These are phyloP conservation scores for Boletus vermiculosoides DNA, from an alignment of 768 basidiomycete genomes.

Conservation along the genomic window DNA sequence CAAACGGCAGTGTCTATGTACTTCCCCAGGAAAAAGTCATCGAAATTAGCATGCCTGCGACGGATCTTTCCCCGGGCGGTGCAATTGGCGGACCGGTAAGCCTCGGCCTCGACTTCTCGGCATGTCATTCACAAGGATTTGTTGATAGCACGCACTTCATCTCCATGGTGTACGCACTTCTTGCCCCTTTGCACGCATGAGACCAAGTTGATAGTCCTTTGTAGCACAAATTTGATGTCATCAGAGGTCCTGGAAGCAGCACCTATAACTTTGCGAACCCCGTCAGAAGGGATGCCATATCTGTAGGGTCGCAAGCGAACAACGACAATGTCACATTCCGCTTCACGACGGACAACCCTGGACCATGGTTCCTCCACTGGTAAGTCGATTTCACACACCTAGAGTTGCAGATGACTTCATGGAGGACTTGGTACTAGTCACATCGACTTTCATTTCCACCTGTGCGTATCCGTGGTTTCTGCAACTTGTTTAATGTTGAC, in stretches of 20 bases:
- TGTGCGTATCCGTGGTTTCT: conserved; percentile 11
- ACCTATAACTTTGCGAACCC: conserved; percentile 50
- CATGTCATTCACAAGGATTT: no score
- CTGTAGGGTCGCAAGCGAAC: conserved; percentile 25
- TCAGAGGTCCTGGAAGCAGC: conserved; percentile 38
- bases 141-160: no score
- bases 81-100: conserved; percentile 16
- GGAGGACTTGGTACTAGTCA: conserved; percentile 13
- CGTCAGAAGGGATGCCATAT: conserved; percentile 49
- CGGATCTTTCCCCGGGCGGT: conserved; percentile 2
- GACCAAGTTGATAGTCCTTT: neutral
- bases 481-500: neutral
- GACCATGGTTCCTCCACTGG: conserved; percentile 24
- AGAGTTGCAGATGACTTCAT: neutral
- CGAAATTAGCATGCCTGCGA: conserved; percentile 39
- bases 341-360: conserved; percentile 64
- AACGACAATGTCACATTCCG: conserved; percentile 48
- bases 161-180: no score
- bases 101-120: no score
- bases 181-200: no score
- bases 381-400: neutral
- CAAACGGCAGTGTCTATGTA: conserved; percentile 40
- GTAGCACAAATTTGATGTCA: conserved; percentile 42
- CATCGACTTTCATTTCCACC: conserved; percentile 20
- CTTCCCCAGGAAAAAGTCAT: conserved; percentile 44